phyloP scores from a whole-genome alignment of 2,329 filamentous ascomycete genomes.

The Proliferodiscus dingleyae region DNA sequence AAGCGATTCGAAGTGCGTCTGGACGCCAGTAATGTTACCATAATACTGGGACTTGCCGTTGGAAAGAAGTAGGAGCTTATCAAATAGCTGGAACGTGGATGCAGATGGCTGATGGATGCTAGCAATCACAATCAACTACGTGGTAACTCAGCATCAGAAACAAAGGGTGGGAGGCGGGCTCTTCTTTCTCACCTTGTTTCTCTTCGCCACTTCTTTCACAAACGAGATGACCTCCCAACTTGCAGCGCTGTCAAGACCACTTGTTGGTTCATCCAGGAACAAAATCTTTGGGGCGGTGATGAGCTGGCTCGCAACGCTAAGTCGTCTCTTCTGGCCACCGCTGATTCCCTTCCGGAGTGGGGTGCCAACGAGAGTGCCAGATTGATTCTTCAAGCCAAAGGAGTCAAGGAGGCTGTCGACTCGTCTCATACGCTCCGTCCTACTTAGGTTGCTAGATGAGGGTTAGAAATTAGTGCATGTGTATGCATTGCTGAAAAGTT shows the following conservation, averaged over 20 bases:
- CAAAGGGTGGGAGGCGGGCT: neutral
- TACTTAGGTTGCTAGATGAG: slow-evolving; percentile 33
- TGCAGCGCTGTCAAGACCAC: slow-evolving; percentile 68
- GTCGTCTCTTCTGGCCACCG: slow-evolving; percentile 77
- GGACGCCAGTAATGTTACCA: slow-evolving; percentile 54
- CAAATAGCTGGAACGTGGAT: slow-evolving; percentile 73
- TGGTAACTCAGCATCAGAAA: neutral
- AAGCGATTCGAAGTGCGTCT: slow-evolving; percentile 57
- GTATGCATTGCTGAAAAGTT: too few relatives aligned
- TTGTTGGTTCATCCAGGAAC: slow-evolving; percentile 84
- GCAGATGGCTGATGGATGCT: slow-evolving; percentile 85
- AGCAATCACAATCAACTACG: slow-evolving; percentile 68
- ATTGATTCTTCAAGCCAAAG: slow-evolving; percentile 68
- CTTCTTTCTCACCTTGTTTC: slow-evolving; percentile 50
- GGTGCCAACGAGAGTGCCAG: slow-evolving; percentile 71
- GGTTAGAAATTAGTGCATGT: too few relatives aligned
- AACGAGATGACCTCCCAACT: slow-evolving; percentile 63
- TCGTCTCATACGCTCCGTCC: slow-evolving; percentile 54
- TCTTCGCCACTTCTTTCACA: slow-evolving; percentile 37
- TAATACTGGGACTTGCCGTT: slow-evolving; percentile 68
- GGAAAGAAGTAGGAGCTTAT: slow-evolving; percentile 72
- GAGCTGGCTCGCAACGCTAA: slow-evolving; percentile 75
- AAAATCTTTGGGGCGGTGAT: slow-evolving; percentile 77
- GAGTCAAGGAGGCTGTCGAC: slow-evolving; percentile 63
- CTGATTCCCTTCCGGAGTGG: slow-evolving; percentile 78